A percentile compares a stretch with the other conserved stretches of the same genome.
Evolutionary conservation across 176 grass and related monocot species (phyloP).

Genomic region (Alloteropsis semialata): DNA sequence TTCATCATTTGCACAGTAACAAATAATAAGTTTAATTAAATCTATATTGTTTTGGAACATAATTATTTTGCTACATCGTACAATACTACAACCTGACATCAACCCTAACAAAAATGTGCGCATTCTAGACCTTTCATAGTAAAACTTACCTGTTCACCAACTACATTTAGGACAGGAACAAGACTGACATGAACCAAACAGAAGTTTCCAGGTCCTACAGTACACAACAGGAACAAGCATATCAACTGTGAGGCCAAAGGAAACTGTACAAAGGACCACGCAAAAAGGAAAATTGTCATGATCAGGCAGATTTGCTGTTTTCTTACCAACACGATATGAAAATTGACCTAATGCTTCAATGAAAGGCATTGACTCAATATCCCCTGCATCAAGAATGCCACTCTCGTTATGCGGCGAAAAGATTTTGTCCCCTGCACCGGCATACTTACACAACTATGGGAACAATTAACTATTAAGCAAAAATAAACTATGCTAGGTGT

Average conservation of each 20-base stretch:
- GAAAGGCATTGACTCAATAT: conserved; percentile 99
- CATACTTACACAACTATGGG: conserved; percentile 69
- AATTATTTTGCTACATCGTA: background rate
- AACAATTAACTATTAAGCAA: conserved; percentile 55
- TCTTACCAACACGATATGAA: conserved; percentile 88
- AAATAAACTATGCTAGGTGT: conserved; percentile 34
- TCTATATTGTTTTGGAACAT: background rate
- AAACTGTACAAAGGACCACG: conserved; percentile 21
- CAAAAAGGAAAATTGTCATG: conserved; percentile 4
- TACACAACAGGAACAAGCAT: conserved; percentile 17
- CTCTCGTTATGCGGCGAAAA: conserved; percentile 55
- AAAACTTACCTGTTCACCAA: conserved; percentile 89
- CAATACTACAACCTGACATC: background rate
- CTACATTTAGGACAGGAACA: conserved; percentile 92
- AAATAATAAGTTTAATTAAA: background rate
- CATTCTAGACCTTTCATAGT: background rate
- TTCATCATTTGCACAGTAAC: background rate
- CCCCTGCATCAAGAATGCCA: conserved; percentile 87
- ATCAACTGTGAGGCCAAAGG: conserved; percentile 6
- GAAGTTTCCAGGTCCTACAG: conserved; percentile 83
- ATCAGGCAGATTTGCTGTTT: background rate
- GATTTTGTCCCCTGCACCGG: conserved; percentile 51
- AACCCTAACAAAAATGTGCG: background rate
- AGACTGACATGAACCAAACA: conserved; percentile 97
- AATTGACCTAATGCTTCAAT: conserved; percentile 97